These are phyloP conservation scores for Candida berthetii DNA, from an alignment of 805 yeast species.

Conservation along the genomic window DNA sequence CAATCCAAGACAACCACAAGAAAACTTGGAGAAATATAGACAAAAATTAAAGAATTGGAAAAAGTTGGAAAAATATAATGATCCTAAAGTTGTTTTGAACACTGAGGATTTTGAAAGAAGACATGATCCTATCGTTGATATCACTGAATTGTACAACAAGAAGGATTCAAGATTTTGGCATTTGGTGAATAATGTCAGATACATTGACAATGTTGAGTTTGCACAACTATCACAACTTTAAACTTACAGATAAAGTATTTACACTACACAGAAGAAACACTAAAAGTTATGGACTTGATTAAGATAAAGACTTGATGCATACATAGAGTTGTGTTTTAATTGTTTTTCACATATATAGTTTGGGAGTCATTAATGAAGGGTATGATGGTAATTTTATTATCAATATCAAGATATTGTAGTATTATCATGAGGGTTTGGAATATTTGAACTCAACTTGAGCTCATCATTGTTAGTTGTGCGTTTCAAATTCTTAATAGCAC, in stretches of 20 bases:
- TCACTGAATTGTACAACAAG: slow-evolving; percentile 12
- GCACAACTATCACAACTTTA: slow-evolving; percentile 2
- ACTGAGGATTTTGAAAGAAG: slow-evolving; percentile 12
- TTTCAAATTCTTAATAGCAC: slow-evolving; percentile 14
- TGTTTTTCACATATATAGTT: too few relatives aligned
- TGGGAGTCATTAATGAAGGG: background rate
- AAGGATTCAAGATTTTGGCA: slow-evolving; percentile 15
- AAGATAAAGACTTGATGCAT: too few relatives aligned
- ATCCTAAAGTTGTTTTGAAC: slow-evolving; percentile 3
- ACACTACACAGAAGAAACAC: too few relatives aligned
- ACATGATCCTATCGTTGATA: slow-evolving; percentile 16
- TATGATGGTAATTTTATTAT: too few relatives aligned
- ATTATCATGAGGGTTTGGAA: background rate
- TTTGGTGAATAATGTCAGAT: slow-evolving; percentile 8
- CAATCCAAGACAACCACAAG: slow-evolving; percentile 11
- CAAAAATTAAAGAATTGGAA: background rate
- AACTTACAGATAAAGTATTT: background rate
- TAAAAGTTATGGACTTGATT: too few relatives aligned
- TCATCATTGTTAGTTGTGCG: background rate
- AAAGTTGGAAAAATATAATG: background rate
- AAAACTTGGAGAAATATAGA: slow-evolving; percentile 6
- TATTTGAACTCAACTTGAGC: background rate
- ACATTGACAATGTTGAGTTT: slow-evolving; percentile 2
- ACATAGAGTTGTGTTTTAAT: background rate
- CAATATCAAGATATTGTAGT: background rate